Conservation (phyloP, 2,329 filamentous ascomycete species). For the Alternaria brassicae region DNA sequence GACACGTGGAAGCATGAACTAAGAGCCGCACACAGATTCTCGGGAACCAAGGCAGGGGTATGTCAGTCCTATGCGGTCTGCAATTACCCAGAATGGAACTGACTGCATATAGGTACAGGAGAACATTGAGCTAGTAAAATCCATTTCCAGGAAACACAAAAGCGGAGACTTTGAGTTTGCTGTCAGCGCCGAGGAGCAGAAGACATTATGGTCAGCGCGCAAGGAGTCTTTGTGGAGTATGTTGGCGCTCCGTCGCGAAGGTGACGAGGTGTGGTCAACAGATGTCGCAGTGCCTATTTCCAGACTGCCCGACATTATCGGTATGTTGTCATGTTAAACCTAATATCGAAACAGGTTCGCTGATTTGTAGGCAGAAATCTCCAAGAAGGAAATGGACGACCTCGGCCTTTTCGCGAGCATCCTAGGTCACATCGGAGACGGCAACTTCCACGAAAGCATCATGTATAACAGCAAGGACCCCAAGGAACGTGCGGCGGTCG, state of each 20-base stretch:
- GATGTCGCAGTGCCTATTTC: conserved; percentile 69
- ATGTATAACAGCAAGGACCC: conserved; percentile 78
- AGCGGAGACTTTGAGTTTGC: conserved; percentile 64
- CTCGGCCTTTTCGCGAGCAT: conserved; percentile 87
- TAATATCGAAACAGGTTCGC: neutral
- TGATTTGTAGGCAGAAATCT: conserved; percentile 66
- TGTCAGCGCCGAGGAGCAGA: conserved; percentile 60
- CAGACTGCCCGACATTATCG: conserved; percentile 67
- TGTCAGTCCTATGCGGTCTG: conserved; percentile 20
- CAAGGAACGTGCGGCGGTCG: conserved; percentile 75
- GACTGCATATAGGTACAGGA: conserved; percentile 66
- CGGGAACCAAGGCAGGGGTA: conserved; percentile 74
- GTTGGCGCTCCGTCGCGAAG: conserved; percentile 62
- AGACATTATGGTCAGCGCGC: conserved; percentile 66
- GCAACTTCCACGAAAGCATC: conserved; percentile 93
- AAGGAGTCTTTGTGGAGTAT: conserved; percentile 69
- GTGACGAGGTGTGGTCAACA: conserved; percentile 67
- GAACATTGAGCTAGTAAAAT: conserved; percentile 73
- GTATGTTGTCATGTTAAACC: conserved; percentile 40
- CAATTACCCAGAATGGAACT: conserved; percentile 36
- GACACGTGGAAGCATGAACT: conserved; percentile 23
- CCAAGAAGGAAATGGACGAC: conserved; percentile 87
- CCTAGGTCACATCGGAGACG: conserved; percentile 88
- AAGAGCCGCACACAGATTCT: conserved; percentile 58
- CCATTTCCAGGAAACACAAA: conserved; percentile 69